phyloP scores from a whole-genome alignment of 192 early-diverging fungal genomes.

The Funneliformis mosseae region DNA sequence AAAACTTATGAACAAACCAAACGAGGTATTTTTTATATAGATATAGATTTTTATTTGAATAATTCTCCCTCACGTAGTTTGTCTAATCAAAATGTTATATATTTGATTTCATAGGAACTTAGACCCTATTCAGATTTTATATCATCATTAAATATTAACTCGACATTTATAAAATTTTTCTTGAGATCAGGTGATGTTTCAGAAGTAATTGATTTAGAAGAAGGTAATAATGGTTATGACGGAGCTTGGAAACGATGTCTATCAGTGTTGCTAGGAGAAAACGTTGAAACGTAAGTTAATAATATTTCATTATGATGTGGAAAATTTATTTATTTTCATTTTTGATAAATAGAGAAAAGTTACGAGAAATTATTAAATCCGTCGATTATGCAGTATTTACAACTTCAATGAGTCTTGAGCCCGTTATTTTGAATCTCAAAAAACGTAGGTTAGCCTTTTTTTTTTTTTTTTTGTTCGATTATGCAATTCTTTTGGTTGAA shows the following conservation, averaged over 20 bases:
- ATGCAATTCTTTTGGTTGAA: background rate
- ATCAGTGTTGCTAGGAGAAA: conserved; percentile 8
- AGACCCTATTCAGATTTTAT: conserved; percentile 14
- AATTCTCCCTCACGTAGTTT: background rate
- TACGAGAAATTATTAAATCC: conserved; percentile 13
- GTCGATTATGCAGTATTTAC: conserved; percentile 24
- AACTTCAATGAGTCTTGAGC: conserved; percentile 24
- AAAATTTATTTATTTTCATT: too few species aligned
- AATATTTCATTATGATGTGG: too few species aligned
- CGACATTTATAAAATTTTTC: conserved; percentile 16
- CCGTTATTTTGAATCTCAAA: conserved; percentile 23
- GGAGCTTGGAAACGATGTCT: conserved; percentile 1
- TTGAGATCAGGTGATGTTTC: background rate
- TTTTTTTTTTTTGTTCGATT: background rate
- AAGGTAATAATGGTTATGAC: background rate
- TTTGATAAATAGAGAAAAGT: background rate
- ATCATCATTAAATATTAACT: conserved; percentile 9
- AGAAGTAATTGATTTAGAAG: background rate
- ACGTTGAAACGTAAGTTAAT: conserved; percentile 5
- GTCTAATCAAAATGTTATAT: too few species aligned
- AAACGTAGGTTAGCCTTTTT: background rate
- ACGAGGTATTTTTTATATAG: background rate
- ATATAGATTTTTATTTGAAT: background rate
- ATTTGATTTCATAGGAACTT: background rate
- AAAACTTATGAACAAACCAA: background rate